Conservation (phyloP, 2,329 filamentous ascomycete species). For the Cladosporium cucumerinum region DNA sequence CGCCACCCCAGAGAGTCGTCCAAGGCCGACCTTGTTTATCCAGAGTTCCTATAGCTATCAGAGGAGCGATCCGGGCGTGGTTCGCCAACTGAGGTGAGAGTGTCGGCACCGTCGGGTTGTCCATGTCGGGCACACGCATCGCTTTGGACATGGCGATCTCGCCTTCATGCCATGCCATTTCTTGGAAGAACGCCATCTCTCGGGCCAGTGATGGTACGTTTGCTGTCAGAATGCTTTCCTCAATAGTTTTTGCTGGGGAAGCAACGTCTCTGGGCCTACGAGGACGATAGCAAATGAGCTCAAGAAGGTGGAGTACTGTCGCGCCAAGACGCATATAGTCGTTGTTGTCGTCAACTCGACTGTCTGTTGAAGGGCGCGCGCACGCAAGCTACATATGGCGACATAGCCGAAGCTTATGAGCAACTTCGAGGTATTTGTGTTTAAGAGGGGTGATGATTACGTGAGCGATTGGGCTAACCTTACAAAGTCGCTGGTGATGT, state of each 20-base stretch:
- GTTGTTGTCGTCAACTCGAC: neutral
- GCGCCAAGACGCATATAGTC: neutral
- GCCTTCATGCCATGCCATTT: slow-evolving; percentile 59
- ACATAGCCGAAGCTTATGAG: neutral
- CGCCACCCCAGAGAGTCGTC: slow-evolving; percentile 76
- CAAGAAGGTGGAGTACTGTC: neutral
- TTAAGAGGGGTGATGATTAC: neutral
- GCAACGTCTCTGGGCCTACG: neutral
- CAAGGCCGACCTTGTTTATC: slow-evolving; percentile 66
- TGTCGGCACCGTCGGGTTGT: slow-evolving; percentile 66
- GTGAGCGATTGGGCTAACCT: neutral
- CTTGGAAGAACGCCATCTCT: slow-evolving; percentile 44
- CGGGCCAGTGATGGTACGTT: neutral
- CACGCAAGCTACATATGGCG: neutral
- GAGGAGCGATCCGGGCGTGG: slow-evolving; percentile 60
- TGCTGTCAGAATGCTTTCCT: neutral
- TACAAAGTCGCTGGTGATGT: neutral
- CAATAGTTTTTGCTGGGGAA: neutral
- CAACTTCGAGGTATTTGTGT: neutral
- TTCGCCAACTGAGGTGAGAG: slow-evolving; percentile 60
- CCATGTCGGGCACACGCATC: slow-evolving; percentile 54
- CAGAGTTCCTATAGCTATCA: slow-evolving; percentile 71
- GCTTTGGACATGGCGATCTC: slow-evolving; percentile 63
- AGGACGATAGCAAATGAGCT: neutral
- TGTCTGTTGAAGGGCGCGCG: neutral